Conservation (phyloP, 2,329 filamentous ascomycete genomes). For the Podosphaera aphanis region DNA sequence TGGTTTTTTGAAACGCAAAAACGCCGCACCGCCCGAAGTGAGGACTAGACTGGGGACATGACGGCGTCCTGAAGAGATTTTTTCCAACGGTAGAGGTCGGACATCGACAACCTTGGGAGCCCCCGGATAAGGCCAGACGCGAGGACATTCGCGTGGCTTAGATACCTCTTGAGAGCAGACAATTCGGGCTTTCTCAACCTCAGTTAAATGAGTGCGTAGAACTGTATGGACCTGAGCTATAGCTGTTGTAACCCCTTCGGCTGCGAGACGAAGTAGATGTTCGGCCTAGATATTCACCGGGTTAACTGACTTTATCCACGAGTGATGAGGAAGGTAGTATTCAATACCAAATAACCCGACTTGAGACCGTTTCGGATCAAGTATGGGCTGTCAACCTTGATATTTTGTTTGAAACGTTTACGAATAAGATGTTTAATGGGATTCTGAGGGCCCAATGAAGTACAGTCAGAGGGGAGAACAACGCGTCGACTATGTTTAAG, state of each 20-base stretch:
- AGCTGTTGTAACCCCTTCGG: conserved; percentile 7
- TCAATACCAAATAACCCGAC: conserved; percentile 39
- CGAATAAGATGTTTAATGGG: conserved; percentile 34
- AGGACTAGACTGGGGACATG: conserved; percentile 32
- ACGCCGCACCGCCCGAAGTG: conserved; percentile 31
- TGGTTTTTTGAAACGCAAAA: conserved; percentile 42
- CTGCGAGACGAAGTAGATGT: conserved; percentile 11
- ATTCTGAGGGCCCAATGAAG: conserved; percentile 12
- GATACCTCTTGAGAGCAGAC: conserved; percentile 2
- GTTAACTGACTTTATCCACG: background rate
- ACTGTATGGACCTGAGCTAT: conserved; percentile 14
- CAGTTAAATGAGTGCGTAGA: conserved; percentile 11
- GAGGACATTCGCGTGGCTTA: conserved; percentile 2
- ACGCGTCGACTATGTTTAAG: conserved; percentile 31
- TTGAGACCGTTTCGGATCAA: conserved; percentile 38
- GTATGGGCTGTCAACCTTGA: conserved; percentile 30
- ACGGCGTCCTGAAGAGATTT: conserved; percentile 25
- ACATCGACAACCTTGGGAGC: conserved; percentile 24
- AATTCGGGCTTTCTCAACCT: background rate
- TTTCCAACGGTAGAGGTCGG: conserved; percentile 24
- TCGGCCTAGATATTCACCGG: conserved; percentile 7
- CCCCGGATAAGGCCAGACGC: conserved; percentile 11
- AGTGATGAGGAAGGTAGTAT: background rate
- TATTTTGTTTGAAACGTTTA: conserved; percentile 38
- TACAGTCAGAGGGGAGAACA: conserved; percentile 26